A percentile compares a stretch with the other conserved stretches of the same genome.
These are phyloP conservation scores for Trichophyton mentagrophytes DNA, from an alignment of 2,329 filamentous ascomycete genomes.

Conservation along the genomic window DNA sequence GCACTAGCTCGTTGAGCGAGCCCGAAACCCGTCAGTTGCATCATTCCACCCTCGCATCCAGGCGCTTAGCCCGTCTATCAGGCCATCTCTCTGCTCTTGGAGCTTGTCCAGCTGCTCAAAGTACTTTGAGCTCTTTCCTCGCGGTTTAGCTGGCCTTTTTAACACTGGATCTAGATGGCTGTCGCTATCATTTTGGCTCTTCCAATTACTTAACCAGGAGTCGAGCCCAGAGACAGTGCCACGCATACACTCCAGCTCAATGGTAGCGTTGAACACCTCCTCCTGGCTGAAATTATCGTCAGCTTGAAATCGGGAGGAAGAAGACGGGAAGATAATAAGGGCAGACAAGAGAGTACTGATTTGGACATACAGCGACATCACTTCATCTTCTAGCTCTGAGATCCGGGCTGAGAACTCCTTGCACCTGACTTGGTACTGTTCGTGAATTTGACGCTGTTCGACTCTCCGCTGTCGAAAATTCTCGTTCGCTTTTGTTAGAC, in stretches of 20 bases:
- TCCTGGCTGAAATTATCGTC: constrained; percentile 15
- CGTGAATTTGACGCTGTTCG: constrained; percentile 46
- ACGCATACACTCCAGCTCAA: constrained; percentile 25
- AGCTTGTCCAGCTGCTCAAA: not conserved
- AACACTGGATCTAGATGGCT: constrained; percentile 10
- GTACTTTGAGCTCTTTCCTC: not conserved
- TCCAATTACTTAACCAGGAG: constrained; percentile 21
- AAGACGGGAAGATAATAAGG: not conserved
- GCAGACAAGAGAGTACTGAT: not conserved
- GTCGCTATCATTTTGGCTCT: constrained; percentile 12
- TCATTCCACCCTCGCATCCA: constrained; percentile 35
- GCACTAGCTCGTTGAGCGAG: constrained; percentile 42
- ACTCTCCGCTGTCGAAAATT: constrained; percentile 20
- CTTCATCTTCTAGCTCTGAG: constrained; percentile 46
- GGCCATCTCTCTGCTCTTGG: constrained; percentile 18
- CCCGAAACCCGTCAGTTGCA: constrained; percentile 28
- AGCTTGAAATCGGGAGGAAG: not conserved
- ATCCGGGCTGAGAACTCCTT: constrained; percentile 48
- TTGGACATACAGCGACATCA: constrained; percentile 42
- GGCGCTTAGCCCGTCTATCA: constrained; percentile 29
- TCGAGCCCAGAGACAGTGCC: constrained; percentile 27
- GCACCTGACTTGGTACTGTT: constrained; percentile 45
- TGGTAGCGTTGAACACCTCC: constrained; percentile 23
- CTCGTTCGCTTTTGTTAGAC: constrained; percentile 8
- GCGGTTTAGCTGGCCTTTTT: constrained; percentile 8